Conservation (phyloP, 768 basidiomycete species). For the Pleurotus eryngii region DNA sequence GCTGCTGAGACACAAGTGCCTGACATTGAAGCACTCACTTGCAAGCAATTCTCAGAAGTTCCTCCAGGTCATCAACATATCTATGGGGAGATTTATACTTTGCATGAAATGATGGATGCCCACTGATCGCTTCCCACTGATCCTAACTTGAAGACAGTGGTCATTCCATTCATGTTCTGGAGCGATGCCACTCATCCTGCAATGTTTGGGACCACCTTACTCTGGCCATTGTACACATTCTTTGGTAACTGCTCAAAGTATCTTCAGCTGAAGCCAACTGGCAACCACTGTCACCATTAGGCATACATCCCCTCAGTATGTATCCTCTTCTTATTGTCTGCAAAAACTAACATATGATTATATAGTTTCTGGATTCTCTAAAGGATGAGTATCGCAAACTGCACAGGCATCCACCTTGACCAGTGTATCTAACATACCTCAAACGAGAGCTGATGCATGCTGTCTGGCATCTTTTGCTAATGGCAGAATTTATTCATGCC, state of each 20-base stretch:
- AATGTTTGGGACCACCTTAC: conserved; percentile 18
- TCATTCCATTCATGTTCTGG: conserved; percentile 23
- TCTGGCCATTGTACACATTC: conserved; percentile 32
- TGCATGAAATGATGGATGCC: conserved; percentile 12
- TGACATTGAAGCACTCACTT: conserved; percentile 16
- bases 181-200: conserved; percentile 25
- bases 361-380: not conserved
- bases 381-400: conserved; percentile 16
- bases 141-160: conserved; percentile 12
- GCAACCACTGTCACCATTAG: conserved; percentile 24
- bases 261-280: conserved; percentile 14
- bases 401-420: conserved; percentile 7
- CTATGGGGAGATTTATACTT: conserved; percentile 20
- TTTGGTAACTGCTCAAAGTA: conserved; percentile 35
- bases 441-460: conserved; percentile 25
- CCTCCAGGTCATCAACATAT: conserved; percentile 11
- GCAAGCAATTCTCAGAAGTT: not conserved
- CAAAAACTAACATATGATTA: too few species aligned
- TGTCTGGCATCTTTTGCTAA: conserved; percentile 20
- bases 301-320: conserved; percentile 29
- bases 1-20: not conserved
- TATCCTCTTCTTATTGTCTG: too few species aligned
- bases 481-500: conserved; percentile 21
- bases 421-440: conserved; percentile 19
- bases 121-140: conserved; percentile 4